Percentiles rank a stretch among this genome's conserved stretches.
Evolutionary conservation across 2,329 filamentous ascomycete species (phyloP).

Genomic region (Ophiostoma pallidulum): DNA sequence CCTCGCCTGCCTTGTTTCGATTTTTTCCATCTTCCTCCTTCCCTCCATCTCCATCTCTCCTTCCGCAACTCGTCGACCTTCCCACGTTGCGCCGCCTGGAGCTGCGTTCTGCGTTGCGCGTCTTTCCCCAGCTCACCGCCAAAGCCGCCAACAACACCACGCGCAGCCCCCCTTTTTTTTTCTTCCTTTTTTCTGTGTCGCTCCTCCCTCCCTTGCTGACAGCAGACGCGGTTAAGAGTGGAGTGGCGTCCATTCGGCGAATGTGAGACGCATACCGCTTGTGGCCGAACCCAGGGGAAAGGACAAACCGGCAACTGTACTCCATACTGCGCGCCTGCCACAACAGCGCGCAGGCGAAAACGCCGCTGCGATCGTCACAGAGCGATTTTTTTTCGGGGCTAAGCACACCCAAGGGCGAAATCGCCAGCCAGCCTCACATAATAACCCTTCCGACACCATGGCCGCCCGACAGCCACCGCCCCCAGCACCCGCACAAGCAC

Average conservation of each 20-base stretch:
- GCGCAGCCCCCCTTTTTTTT: not conserved
- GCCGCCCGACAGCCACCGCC: constrained; percentile 27
- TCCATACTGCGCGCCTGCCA: no score
- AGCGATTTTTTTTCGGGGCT: not conserved
- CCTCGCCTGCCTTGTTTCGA: not conserved
- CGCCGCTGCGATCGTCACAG: not conserved
- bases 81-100: not conserved
- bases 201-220: not conserved
- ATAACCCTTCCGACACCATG: constrained; percentile 28
- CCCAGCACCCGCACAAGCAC: no score
- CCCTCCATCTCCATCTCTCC: not conserved
- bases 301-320: no score
- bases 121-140: no score
- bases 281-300: not conserved
- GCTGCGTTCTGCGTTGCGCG: no score
- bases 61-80: not conserved
- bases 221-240: constrained; percentile 8
- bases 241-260: constrained; percentile 3
- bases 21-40: not conserved
- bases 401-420: not conserved
- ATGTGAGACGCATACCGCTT: constrained; percentile 8
- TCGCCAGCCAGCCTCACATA: not conserved
- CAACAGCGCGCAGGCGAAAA: not conserved
- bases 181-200: not conserved
- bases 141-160: not conserved